Percentiles rank a stretch among this genome's conserved stretches.
Evolutionary conservation across 1,284 basidiomycete species (phyloP).

Genomic region (Puccinia polysora): DNA sequence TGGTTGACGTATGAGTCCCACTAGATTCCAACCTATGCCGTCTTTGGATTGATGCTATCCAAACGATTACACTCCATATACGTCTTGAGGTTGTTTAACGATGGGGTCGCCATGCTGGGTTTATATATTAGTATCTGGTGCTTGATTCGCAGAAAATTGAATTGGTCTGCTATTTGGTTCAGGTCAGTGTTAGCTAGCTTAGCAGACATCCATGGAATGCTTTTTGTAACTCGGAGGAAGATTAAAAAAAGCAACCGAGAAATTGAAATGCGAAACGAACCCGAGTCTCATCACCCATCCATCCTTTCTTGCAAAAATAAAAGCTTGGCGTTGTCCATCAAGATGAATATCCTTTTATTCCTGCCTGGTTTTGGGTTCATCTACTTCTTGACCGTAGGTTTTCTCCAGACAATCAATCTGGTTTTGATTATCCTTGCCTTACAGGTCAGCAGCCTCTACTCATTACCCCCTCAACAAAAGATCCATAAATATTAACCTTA

Average conservation of each 20-base stretch:
- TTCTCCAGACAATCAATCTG: constrained; percentile 61
- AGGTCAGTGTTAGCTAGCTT: constrained; percentile 31
- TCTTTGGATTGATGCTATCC: constrained; percentile 74
- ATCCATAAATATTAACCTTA: neutral
- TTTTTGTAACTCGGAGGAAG: constrained; percentile 62
- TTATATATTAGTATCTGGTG: constrained; percentile 55
- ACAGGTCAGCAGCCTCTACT: constrained; percentile 51
- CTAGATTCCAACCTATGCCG: constrained; percentile 69
- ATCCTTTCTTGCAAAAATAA: neutral
- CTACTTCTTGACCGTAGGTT: constrained; percentile 72
- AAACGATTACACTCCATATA: constrained; percentile 93
- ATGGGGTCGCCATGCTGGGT: constrained; percentile 73
- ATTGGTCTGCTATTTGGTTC: constrained; percentile 43
- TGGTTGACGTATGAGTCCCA: constrained; percentile 48
- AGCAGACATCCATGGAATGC: too few relatives aligned
- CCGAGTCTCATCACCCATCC: constrained; percentile 2
- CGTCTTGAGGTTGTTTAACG: constrained; percentile 88
- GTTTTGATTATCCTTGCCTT: constrained; percentile 58
- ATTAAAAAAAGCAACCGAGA: constrained; percentile 63
- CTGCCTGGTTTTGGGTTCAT: constrained; percentile 71
- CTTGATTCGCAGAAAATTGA: constrained; percentile 54
- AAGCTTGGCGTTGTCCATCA: constrained; percentile 80
- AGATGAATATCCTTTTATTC: constrained; percentile 95
- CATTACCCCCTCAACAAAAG: constrained; percentile 1
- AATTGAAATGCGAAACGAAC: constrained; percentile 58